A percentile compares a stretch with the other conserved stretches of the same genome.
These are phyloP conservation scores for Tripterygium wilfordii DNA, from an alignment of 177 flowering plant species.

Conservation along the genomic window DNA sequence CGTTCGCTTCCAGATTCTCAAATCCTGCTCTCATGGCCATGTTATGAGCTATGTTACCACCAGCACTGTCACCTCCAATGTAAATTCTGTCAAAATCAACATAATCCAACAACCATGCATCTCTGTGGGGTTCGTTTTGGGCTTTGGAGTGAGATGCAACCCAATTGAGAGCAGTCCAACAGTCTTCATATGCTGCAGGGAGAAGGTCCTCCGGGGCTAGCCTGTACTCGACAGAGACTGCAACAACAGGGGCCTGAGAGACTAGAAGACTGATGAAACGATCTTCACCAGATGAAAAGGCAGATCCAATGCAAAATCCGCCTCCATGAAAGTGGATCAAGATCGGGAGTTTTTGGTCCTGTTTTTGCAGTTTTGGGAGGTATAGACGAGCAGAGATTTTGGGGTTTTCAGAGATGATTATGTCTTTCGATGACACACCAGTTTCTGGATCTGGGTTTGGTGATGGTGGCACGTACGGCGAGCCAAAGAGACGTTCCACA, in stretches of 20 bases:
- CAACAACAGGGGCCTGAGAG: constrained; percentile 14
- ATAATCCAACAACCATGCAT: constrained; percentile 27
- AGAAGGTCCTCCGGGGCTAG: constrained; percentile 35
- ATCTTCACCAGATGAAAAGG: constrained; percentile 20
- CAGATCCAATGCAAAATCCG: constrained; percentile 39
- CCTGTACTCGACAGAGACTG: constrained; percentile 36
- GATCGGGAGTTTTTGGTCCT: constrained; percentile 27
- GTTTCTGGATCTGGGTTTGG: constrained; percentile 28
- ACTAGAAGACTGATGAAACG: constrained; percentile 19
- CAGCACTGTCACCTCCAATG: constrained; percentile 49
- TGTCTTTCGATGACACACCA: constrained; percentile 48
- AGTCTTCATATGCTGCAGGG: constrained; percentile 34
- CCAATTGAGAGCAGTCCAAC: constrained; percentile 37
- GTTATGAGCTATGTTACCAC: constrained; percentile 31
- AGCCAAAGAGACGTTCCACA: constrained; percentile 25
- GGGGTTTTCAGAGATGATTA: constrained; percentile 15
- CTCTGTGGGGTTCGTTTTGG: constrained; percentile 1
- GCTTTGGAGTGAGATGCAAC: constrained; percentile 23
- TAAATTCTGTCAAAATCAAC: constrained; percentile 28
- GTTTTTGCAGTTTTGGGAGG: constrained; percentile 26
- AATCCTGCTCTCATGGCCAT: constrained; percentile 18
- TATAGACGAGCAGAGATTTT: constrained; percentile 26
- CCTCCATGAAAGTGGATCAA: constrained; percentile 49
- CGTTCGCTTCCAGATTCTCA: constrained; percentile 6
- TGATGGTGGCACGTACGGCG: constrained; percentile 33